Base-by-base conservation (phyloP, 768 basidiomycete genomes). In the Sporobolomyces pararoseus region DNA sequence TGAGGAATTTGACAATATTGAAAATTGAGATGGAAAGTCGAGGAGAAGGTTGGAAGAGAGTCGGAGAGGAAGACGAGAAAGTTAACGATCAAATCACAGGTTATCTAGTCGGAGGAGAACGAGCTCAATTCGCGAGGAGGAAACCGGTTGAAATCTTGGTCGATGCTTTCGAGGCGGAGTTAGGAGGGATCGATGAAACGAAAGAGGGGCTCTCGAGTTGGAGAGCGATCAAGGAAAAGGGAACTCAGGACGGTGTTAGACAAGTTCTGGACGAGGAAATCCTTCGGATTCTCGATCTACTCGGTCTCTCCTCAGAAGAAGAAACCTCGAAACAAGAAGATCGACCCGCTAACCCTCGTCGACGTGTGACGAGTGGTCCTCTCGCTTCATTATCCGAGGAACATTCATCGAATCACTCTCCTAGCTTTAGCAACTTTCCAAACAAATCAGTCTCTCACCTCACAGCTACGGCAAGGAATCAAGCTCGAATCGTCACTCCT, bases 51-150 rank as follows among this genome's bases (percentile, higher is more conserved):
- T 74, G 65, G 68, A 49, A 29, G 14, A 29, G 23, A 17, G 49
- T 51, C 25, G 54, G 64, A 4, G 46, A 25, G 34, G 62, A 32
- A 3, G 59, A 32, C 29, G 58, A 13, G 27, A 46, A 9, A 21
- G 54, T 60, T 17, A 73, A 73, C n/a, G 58, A 61, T 51, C 71
- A 73, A 46, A 5, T 19, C n/a, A 73, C 72, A 29, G 72, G 72
- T 10, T 50, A 50, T 29, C 35, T 65, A 12, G 64, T 16, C 16
- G 46, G 21, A 53, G 19, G 7, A 4, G 34, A 25, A 3, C 53
- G 17, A 6, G 14, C 3, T 21, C 35, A 29, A 23, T 37, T 29
- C 10, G 53, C 54, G 54, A 39, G 67, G 21, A 35, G 55, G 19
- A 39, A 21, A 21, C 72, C 72, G 49, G 23, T 60, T n/a, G 60